Evolutionary conservation across 441 rosid species (phyloP).

Genomic region (Arabidopsis lyrata): DNA sequence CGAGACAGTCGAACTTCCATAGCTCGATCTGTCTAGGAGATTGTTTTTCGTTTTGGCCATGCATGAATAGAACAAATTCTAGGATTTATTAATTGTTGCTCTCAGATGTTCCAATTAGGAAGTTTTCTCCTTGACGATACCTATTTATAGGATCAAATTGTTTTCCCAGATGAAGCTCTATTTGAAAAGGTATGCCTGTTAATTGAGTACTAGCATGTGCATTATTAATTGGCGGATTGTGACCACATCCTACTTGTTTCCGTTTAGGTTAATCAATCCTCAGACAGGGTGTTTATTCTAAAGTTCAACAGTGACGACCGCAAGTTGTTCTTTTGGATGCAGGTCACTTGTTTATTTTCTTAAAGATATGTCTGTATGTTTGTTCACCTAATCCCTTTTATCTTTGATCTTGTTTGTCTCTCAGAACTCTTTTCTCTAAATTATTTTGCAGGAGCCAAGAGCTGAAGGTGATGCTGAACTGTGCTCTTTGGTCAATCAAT

Average conservation of each 20-base stretch:
- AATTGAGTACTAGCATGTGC: constrained; percentile 26
- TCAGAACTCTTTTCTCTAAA: constrained; percentile 3
- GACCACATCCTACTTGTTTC: constrained; percentile 33
- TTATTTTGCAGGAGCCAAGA: constrained; percentile 70
- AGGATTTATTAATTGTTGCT: constrained; percentile 5
- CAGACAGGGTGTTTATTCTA: constrained; percentile 86
- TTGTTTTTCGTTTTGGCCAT: background rate
- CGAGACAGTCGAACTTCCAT: constrained; percentile 1
- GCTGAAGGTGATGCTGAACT: constrained; percentile 74
- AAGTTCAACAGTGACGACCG: constrained; percentile 89
- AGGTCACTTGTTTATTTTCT: constrained; percentile 53
- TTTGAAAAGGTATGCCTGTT: constrained; percentile 81
- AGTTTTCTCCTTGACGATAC: constrained; percentile 61
- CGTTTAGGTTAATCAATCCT: constrained; percentile 82
- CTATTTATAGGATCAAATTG: constrained; percentile 78
- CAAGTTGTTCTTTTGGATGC: constrained; percentile 96
- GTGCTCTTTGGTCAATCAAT: constrained; percentile 73
- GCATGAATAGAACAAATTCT: background rate
- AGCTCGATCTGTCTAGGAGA: constrained; percentile 7
- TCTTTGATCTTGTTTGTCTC: constrained; percentile 30
- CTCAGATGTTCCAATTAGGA: constrained; percentile 3
- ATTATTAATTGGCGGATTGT: background rate
- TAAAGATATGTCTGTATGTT: constrained; percentile 6
- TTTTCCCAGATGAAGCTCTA: constrained; percentile 92
- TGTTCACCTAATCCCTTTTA: constrained; percentile 21